Evolutionary conservation across 257 asterid genomes (phyloP), one percentile per base, ranked within the genome.

Genomic region (Lantana camara): DNA sequence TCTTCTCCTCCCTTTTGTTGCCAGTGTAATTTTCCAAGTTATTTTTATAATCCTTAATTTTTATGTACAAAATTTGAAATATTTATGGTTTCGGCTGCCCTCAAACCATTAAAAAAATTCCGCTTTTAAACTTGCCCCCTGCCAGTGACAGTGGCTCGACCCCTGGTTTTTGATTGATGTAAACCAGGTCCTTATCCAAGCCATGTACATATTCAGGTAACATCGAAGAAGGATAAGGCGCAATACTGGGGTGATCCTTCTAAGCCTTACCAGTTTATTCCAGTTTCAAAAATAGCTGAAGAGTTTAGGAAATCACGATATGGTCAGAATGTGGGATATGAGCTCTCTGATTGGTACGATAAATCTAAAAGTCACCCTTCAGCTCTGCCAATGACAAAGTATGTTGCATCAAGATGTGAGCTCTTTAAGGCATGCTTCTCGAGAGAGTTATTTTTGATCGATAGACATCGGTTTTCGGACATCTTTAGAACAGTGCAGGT

Each of bases 241-340:
- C 96, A 91, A 70, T 91, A 91, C 73, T 88, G 98, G 96, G 89
- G 84, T 16, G 91, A 91, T 72, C 68, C 66, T 66, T 80, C 95
- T 22, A 85, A 59, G 64, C 87, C 93, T 35, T 86, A 91, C 60
- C 88, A 72, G 71, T 91, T 79, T 72, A 61, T 88, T 54, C 80
- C 95, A 4, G 97, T 85, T 74, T 69, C 82, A 20, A 73, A 58
- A 73, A 84, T 88, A 38, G 98, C 96, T 16, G 96, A 88, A 73
- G 86, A 71, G 13, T 91, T 88, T 67, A 82, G 40, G 64, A 76
- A 46, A 13, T 88, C 96, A 37, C 81, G 75, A 79, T 77, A 80
- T 65, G 90, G 91, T 54, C 81, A 70, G 67, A 71, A 73, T 44
- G 35, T 88, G 57, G 56, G 63, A 57, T 75, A 82, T 22, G 55